Conservation (phyloP, 768 basidiomycete genomes). For the Glaciozyma antarctica region DNA sequence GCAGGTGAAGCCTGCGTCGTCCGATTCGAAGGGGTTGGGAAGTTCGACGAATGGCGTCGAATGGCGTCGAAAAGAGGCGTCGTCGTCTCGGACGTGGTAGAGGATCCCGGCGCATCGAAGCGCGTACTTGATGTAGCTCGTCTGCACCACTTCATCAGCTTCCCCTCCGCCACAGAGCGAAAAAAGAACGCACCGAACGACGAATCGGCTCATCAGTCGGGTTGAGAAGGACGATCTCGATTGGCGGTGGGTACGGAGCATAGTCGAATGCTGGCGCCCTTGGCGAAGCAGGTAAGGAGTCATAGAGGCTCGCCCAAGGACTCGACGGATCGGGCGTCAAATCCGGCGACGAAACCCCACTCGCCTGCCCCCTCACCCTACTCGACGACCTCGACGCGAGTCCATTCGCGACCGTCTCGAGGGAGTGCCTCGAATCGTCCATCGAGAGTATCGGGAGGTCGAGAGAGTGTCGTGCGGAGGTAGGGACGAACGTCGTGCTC, state of each 20-base stretch:
- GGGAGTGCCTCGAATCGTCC: background rate
- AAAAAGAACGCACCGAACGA: constrained; percentile 16
- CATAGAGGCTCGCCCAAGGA: background rate
- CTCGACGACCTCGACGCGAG: background rate
- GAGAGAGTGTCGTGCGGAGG: constrained; percentile 39
- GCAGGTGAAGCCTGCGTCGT: constrained; percentile 6
- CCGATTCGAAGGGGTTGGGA: background rate
- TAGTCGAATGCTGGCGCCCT: background rate
- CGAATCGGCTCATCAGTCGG: constrained; percentile 34
- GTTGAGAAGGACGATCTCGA: constrained; percentile 33
- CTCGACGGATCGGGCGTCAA: constrained; percentile 3
- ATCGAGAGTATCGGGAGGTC: constrained; percentile 22
- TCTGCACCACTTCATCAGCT: too few relatives aligned
- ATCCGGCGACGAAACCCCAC: background rate
- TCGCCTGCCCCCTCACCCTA: background rate
- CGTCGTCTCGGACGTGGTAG: constrained; percentile 33
- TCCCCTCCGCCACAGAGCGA: too few relatives aligned
- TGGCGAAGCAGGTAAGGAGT: constrained; percentile 1
- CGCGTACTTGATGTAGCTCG: constrained; percentile 38
- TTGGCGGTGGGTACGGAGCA: constrained; percentile 5
- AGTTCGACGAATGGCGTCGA: background rate
- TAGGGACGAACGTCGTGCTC: constrained; percentile 39
- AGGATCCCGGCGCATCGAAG: constrained; percentile 37
- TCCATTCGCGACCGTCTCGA: background rate
- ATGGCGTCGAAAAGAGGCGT: too few relatives aligned